phyloP scores from a whole-genome alignment of 371 early-diverging fungal genomes.

The Mucor mucedo region DNA sequence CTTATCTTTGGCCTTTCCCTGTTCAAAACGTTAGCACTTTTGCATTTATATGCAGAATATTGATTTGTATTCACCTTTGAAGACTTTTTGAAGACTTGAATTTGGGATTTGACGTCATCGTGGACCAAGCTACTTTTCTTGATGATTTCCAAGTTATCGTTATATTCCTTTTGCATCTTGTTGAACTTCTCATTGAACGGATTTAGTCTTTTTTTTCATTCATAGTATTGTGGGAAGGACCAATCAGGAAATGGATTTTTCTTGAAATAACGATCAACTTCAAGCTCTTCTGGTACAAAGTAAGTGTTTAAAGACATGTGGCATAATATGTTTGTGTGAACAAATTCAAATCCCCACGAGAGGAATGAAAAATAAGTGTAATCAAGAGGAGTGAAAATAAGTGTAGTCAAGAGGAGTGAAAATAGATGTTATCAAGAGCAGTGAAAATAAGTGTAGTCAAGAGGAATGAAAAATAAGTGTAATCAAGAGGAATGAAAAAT shows the following conservation, averaged over 20 bases:
- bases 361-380: too few relatives aligned
- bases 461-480: too few relatives aligned
- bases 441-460: too few relatives aligned
- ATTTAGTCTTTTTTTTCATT: neutral
- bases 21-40: too few relatives aligned
- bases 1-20: conserved; percentile 7
- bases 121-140: conserved; percentile 12
- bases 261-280: conserved; percentile 8
- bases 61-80: conserved; percentile 1
- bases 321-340: too few relatives aligned
- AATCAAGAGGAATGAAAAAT: too few relatives aligned
- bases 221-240: conserved; percentile 10
- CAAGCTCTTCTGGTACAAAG: conserved; percentile 6
- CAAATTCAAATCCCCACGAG: too few relatives aligned
- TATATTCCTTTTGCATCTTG: conserved; percentile 8
- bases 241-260: conserved; percentile 8
- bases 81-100: conserved; percentile 4
- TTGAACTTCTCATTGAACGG: conserved; percentile 10
- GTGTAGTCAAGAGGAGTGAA: too few relatives aligned
- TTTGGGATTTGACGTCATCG: conserved; percentile 6
- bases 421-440: too few relatives aligned
- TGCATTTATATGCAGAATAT: too few relatives aligned
- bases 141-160: conserved; percentile 8
- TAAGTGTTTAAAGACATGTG: conserved; percentile 5
- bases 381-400: too few relatives aligned